Evolutionary conservation across 208 protist species (phyloP), one percentile per base, ranked within the genome.

Genomic region (Trypanosoma rangeli): DNA sequence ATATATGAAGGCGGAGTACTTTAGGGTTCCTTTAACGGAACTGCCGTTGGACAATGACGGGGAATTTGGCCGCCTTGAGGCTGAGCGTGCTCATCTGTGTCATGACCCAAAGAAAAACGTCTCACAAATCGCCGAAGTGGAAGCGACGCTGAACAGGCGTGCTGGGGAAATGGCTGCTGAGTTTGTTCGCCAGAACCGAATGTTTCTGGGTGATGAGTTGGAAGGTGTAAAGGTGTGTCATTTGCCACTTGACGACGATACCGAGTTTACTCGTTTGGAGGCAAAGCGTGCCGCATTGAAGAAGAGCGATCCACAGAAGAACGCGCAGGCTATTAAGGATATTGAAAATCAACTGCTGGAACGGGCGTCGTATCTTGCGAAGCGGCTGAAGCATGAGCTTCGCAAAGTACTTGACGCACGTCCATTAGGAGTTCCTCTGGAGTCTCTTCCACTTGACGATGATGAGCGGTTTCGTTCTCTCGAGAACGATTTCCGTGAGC

Each of bases 241-340:
- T 31, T 74, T 94, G 28, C 88, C 85, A 9, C 81, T 94, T 9
- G 82, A 91, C 67, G 82, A 73, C 10, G 83, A 94, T 60, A 20
- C 62, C 55, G 20, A 68, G n/a, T 94, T 94, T 75, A 46, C 76
- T 60, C 29, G 72, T 26, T 39, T 94, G 67, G 88, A 94, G 82
- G 74, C 79, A 57, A 73, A 78, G 63, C 85, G 88, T 9, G 80
- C 80, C 1, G 70, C 62, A 13, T 69, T 82, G 31, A 93, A 93
- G 83, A 74, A 74, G 20, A 78, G 79, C 3, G 28, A 92, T 69
- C 50, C 86, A 3, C 68, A 74, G 48, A 80, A 83, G 39, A 88
- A 89, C 68, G 82, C 79, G 26, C 62, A 50, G 46, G 46, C 46
- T 5, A 50, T 50, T 16, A 50, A 50, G 46, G 46, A 50, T 22